Evolutionary conservation across 2,329 filamentous ascomycete species (phyloP).

Genomic region (Knufia fluminis): DNA sequence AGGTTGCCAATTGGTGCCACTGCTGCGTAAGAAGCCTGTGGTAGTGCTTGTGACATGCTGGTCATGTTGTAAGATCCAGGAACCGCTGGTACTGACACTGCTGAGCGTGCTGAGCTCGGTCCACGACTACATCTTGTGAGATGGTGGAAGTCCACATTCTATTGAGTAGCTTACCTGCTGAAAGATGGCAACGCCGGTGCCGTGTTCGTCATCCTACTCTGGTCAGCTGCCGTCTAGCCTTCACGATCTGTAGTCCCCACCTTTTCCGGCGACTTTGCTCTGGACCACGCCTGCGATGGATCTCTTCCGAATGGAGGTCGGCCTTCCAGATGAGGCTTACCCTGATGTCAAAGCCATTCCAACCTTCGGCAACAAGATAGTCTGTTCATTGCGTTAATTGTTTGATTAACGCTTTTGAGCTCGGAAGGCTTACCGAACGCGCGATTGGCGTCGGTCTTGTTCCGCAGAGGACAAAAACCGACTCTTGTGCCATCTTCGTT

Average conservation of each 20-base stretch:
- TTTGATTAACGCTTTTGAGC: not conserved
- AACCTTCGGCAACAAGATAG: conserved; percentile 9
- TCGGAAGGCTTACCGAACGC: not conserved
- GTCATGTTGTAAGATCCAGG: not conserved
- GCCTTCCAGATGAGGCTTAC: conserved; percentile 8
- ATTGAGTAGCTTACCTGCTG: not conserved
- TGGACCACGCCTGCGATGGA: conserved; percentile 5
- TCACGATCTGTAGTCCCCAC: not conserved
- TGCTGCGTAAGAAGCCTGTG: not conserved
- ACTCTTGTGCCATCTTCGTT: conserved; percentile 4
- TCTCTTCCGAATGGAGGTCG: conserved; percentile 6
- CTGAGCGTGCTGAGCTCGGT: not conserved
- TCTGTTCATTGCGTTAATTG: not conserved
- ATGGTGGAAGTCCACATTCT: not conserved
- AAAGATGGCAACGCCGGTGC: conserved; percentile 1
- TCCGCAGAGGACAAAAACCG: conserved; percentile 9
- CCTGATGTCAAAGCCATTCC: conserved; percentile 5
- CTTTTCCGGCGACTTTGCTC: conserved; percentile 9
- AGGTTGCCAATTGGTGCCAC: not conserved
- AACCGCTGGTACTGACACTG: not conserved
- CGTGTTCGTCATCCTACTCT: not conserved
- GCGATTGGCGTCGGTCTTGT: conserved; percentile 5
- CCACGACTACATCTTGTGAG: not conserved
- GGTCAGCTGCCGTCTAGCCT: not conserved
- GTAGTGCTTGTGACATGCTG: not conserved